Percentiles rank a stretch among this genome's conserved stretches.
phyloP scores from a whole-genome alignment of 2,329 filamentous ascomycete species.

The Aspergillus fumigatiaffinis region DNA sequence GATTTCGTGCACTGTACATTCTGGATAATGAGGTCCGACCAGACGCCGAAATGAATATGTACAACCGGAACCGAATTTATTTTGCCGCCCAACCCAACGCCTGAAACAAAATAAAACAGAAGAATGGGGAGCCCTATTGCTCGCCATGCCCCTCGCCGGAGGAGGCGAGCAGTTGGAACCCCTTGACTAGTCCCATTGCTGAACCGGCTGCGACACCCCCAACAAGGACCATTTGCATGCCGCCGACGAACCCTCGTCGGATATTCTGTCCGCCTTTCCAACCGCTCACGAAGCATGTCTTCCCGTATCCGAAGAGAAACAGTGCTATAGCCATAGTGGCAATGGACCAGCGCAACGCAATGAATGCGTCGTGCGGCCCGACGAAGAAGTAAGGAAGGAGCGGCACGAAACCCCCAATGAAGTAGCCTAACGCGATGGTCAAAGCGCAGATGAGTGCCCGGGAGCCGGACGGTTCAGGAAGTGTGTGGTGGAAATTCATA shows the following conservation, averaged over 20 bases:
- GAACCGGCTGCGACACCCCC: slow-evolving; percentile 38
- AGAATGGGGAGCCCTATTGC: slow-evolving; percentile 1
- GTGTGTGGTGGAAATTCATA: slow-evolving; percentile 41
- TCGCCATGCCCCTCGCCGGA: slow-evolving; percentile 4
- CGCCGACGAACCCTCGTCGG: slow-evolving; percentile 31
- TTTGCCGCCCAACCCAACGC: background rate
- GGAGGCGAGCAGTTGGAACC: slow-evolving; percentile 31
- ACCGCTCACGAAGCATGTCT: slow-evolving; percentile 41
- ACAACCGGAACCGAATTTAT: background rate
- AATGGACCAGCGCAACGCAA: slow-evolving; percentile 61
- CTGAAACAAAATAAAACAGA: background rate
- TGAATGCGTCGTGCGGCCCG: slow-evolving; percentile 73
- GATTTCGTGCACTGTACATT: background rate
- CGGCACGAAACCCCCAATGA: slow-evolving; percentile 45
- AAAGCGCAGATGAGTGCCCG: slow-evolving; percentile 36
- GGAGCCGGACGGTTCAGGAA: slow-evolving; percentile 36
- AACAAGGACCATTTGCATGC: slow-evolving; percentile 39
- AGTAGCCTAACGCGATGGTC: slow-evolving; percentile 40
- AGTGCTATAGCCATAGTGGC: slow-evolving; percentile 49
- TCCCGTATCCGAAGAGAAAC: slow-evolving; percentile 50
- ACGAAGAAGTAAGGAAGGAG: slow-evolving; percentile 58
- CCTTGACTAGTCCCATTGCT: slow-evolving; percentile 39
- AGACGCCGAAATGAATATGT: background rate
- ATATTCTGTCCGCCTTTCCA: slow-evolving; percentile 34
- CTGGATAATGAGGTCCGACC: background rate